Evolutionary conservation across 2,329 filamentous ascomycete genomes (phyloP), one percentile per base, ranked within the genome.

Genomic region (Plectosphaerella cucumerina): DNA sequence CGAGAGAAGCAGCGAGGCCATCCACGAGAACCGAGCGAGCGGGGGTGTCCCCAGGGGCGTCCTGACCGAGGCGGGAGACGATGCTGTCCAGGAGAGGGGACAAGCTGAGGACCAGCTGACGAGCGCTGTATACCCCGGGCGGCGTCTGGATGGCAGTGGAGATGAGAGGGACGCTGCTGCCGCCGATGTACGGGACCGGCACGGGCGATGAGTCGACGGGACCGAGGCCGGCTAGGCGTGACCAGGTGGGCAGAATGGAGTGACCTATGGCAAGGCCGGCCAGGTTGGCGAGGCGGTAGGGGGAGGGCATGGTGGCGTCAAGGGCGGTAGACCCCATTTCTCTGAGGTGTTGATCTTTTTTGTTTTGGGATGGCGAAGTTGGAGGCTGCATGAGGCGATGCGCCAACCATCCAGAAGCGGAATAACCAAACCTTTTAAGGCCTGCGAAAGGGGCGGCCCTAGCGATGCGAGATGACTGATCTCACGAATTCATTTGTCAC

Each of bases 241-340:
- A 18, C 48, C 48, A 50, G 31, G 22, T 8, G 20, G 48, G 48
- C n/a, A 31, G 22, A 17, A 44, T 50, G 8, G 41, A 18, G 14
- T 44, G 41, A 8, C 48, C 48, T 10, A 50, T 26, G 14, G 23
- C 12, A 17, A 50, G 41, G 48, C 43, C 43, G 14, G 39, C 48
- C 5, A 50, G 48, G 48, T 50, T 50, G 15, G 39, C 31, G 20
- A 50, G 34, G 18, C 48, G 48, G n/a, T 58, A 64, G 63, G 22
- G 60, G 59, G 57, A 18, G n/a, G 46, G 21, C 39, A 22, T 18
- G 17, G n/a, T 18, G 3, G 18, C n/a, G 5, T 9, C n/a, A 14
- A 26, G 22, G 5, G 45, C 9, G 21, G 20, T 10, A 12, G 11
- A 26, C 14, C 22, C 10, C 17, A 35, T 34, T 10, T 5, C 6